Evolutionary conservation across 306 rosid genomes (phyloP).

Genomic region (Dalbergia oliveri): DNA sequence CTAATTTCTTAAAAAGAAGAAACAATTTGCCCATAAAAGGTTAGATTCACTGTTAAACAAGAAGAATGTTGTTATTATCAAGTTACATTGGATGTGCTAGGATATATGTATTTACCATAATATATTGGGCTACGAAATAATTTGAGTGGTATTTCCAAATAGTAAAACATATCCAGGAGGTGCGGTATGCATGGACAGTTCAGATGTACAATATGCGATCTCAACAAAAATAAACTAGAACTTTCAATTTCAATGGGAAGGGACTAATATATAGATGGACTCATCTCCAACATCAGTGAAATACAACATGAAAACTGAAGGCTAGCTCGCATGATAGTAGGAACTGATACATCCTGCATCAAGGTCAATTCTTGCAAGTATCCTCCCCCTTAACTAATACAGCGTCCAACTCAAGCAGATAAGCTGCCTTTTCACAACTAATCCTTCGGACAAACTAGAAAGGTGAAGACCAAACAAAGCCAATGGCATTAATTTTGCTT

Average conservation of each 20-base stretch:
- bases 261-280: conserved; percentile 26
- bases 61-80: background rate
- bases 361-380: conserved; percentile 32
- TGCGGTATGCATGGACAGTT: conserved; percentile 11
- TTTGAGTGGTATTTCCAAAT: conserved; percentile 4
- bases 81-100: background rate
- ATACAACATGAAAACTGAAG: conserved; percentile 39
- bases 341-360: conserved; percentile 27
- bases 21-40: background rate
- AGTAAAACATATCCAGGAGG: conserved; percentile 4
- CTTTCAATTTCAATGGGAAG: conserved; percentile 38
- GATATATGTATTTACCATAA: background rate
- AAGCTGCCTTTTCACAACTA: conserved; percentile 40
- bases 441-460: conserved; percentile 48
- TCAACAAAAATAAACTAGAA: conserved; percentile 31
- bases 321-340: conserved; percentile 16
- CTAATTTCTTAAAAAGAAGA: background rate
- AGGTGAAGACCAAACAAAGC: conserved; percentile 34
- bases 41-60: background rate
- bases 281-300: conserved; percentile 43
- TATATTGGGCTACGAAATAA: background rate
- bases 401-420: conserved; percentile 41
- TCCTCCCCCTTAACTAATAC: conserved; percentile 28
- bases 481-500: conserved; percentile 34
- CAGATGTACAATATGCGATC: background rate